Base-by-base conservation (phyloP, 2,329 filamentous ascomycete genomes). In the Rutstroemia sp. region DNA sequence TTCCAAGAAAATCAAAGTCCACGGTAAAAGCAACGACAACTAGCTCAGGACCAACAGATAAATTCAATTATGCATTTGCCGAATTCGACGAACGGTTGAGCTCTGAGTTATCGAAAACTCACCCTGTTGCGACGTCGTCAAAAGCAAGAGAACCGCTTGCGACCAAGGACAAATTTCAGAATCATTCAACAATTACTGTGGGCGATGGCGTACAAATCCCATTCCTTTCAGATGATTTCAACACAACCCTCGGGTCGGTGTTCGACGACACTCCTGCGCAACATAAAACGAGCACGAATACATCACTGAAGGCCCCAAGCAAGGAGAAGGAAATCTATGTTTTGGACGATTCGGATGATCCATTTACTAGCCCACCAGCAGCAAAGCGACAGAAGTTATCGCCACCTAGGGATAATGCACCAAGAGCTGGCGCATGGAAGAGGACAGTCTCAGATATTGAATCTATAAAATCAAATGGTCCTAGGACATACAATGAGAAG, bases 181-280 rank as follows among this genome's bases (percentile, higher is more conserved):
- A 19, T 19, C 14, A n/a, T 42, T 42, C n/a, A 18, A 48, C 23
- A 12, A 16, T 5, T 30, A 30, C 27, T 30, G 27, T 54, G 5
- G 52, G 48, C 5, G 38, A 50, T 25, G 46, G 37, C 18, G 50
- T 56, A 19, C 21, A 34, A 25, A 6, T 47, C 27, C 44, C 52
- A 25, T 38, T 50, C 30, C 37, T 41, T 21, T 56, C 56, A n/a
- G 56, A 59, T 42, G 75, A 77, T 45, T 75, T 75, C 49, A 73
- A 77, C 44, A 70, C 68, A 7, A 75, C 71, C 0, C 66, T 71
- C 4, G 52, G 23, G 9, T 54, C 52, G n/a, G 14, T 42, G 9
- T 12, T 44, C 12, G 42, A 42, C 34, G 18, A 25, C 14, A 21
- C 45, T 42, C 6, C 52, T 30, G n/a, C 46, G 18, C 41, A 54